Base-by-base conservation (phyloP, 2,329 filamentous ascomycete genomes). In the Cordyceps javanica region DNA sequence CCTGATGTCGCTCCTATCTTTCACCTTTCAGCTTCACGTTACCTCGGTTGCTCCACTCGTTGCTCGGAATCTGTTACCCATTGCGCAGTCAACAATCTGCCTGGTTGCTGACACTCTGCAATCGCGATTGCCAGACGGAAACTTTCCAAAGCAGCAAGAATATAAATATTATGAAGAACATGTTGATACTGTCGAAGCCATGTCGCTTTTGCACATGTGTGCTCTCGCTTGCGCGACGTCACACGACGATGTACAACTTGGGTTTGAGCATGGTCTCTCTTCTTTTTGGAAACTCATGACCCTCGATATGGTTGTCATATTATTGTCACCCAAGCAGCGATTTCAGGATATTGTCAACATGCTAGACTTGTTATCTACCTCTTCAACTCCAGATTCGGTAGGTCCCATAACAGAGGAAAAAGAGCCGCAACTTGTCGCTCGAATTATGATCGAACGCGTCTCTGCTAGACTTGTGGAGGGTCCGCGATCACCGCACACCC, bases 251-350 rank as follows among this genome's bases (percentile, higher is more conserved):
- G 65, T 65, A 3, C 68, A 72, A 1, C 59, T 63, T 21, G 67
- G 67, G 23, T 54, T 67, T 30, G 65, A 68, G 49, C 66, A 69
- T 46, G 67, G 67, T 19, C 64, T 69, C 19, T 65, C 67, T 0
- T 70, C 75, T 36, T 89, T 91, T 64, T 94, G 90, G 90, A 80
- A 77, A 60, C 72, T 77, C 38, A 82, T 91, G 60, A 81, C 86
- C 3, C 79, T 84, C 25, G 82, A 88, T 45, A 85, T 88, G 61
- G 80, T 88, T 10, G 72, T 89, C 13, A 75, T 89, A 57, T 80
- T 90, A 64, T 77, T 93, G 1, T 85, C 82, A 59, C 82, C 82
- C 30, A 85, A 85, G 56, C 88, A 91, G 60, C 81, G 82, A 1
- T 72, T 83, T 0, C 69, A 75, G 2, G 85, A 90, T 51, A 86